Percentiles rank a stretch among this genome's conserved stretches.
These are phyloP conservation scores for Paragyromitra xinjiangensis DNA, from an alignment of 495 filamentous ascomycete species.

Conservation along the genomic window DNA sequence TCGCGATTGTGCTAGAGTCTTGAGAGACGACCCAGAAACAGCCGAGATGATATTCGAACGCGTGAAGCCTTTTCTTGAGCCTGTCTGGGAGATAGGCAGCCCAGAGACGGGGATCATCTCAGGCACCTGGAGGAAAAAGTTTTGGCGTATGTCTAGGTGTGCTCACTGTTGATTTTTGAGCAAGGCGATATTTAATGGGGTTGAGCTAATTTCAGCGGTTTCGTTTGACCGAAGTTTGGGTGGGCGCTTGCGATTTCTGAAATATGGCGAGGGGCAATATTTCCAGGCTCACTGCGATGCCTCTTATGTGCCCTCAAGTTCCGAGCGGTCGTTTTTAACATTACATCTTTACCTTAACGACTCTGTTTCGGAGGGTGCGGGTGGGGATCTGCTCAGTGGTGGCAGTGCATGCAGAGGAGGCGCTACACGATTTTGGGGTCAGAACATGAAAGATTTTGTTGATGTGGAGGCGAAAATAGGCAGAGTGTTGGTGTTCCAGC, in stretches of 20 bases:
- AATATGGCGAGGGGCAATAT: constrained; percentile 70
- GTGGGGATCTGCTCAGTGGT: neutral
- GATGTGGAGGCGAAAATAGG: constrained; percentile 67
- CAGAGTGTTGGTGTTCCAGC: constrained; percentile 70
- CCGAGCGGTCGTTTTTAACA: constrained; percentile 66
- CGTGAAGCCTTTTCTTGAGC: constrained; percentile 60
- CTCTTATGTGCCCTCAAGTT: constrained; percentile 61
- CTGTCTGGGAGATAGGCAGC: constrained; percentile 57
- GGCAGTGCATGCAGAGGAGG: constrained; percentile 59
- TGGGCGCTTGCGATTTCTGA: constrained; percentile 71
- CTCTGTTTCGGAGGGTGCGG: constrained; percentile 55
- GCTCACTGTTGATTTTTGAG: neutral
- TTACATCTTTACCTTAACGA: constrained; percentile 73
- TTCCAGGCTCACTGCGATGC: constrained; percentile 73
- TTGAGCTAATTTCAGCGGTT: neutral
- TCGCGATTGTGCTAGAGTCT: constrained; percentile 69
- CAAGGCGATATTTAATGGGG: neutral
- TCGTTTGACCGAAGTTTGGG: constrained; percentile 64
- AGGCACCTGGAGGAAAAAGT: constrained; percentile 59
- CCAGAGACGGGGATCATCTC: constrained; percentile 32
- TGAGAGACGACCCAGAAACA: constrained; percentile 65
- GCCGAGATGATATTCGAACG: constrained; percentile 65
- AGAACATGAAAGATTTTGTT: constrained; percentile 58
- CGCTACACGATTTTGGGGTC: constrained; percentile 66
- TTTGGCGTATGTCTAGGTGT: constrained; percentile 42